phyloP scores from a whole-genome alignment of 2,329 filamentous ascomycete genomes.

The Aspergillus versicolor region DNA sequence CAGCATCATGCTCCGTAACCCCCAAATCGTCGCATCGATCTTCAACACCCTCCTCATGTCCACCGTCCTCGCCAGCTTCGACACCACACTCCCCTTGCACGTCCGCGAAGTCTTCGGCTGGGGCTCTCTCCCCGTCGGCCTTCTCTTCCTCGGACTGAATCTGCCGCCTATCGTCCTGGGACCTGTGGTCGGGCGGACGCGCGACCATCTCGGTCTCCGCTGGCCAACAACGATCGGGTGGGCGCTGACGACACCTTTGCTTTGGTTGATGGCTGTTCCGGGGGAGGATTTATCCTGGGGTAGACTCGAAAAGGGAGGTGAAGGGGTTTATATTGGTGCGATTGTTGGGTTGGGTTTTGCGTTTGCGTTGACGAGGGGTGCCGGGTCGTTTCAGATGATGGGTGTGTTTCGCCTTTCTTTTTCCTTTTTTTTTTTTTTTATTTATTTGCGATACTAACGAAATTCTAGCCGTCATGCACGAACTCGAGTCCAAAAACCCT shows the following conservation, averaged over 20 bases:
- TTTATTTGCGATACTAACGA: neutral
- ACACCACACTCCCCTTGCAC: slow-evolving; percentile 57
- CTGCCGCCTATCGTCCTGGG: slow-evolving; percentile 57
- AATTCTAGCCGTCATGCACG: slow-evolving; percentile 18
- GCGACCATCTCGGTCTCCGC: slow-evolving; percentile 24
- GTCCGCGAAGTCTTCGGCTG: slow-evolving; percentile 55
- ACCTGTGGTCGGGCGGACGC: slow-evolving; percentile 56
- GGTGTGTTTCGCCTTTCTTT: slow-evolving; percentile 17
- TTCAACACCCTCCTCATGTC: slow-evolving; percentile 48
- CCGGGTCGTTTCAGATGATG: slow-evolving; percentile 27
- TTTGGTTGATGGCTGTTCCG: slow-evolving; percentile 27
- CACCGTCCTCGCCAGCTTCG: slow-evolving; percentile 53
- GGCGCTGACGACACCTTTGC: slow-evolving; percentile 15
- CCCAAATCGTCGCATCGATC: slow-evolving; percentile 42
- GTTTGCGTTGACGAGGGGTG: slow-evolving; percentile 23
- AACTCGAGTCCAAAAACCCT: slow-evolving; percentile 18
- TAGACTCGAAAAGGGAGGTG: slow-evolving; percentile 16
- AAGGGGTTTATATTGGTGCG: slow-evolving; percentile 21
- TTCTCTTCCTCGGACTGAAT: slow-evolving; percentile 59
- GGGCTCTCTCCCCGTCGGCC: slow-evolving; percentile 54
- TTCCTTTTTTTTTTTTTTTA: neutral
- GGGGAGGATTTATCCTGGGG: slow-evolving; percentile 28
- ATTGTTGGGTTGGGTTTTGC: slow-evolving; percentile 21
- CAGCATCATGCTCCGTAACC: slow-evolving; percentile 42
- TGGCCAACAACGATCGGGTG: slow-evolving; percentile 23